Evolutionary conservation across 176 grass and related monocot species (phyloP).

Genomic region (Aegilops sharonensis): DNA sequence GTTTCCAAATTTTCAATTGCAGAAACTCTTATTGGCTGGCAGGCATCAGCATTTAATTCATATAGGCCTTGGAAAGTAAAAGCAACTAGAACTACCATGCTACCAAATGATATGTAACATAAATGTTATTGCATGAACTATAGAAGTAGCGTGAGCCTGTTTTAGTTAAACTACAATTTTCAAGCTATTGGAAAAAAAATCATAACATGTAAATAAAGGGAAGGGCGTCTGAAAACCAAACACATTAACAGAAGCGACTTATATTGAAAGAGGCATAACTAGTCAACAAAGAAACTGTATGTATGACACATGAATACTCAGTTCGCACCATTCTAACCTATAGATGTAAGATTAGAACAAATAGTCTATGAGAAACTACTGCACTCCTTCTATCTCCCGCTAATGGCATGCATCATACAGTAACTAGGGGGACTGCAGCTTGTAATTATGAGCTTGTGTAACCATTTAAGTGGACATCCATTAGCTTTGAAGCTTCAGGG

Average conservation of each 20-base stretch:
- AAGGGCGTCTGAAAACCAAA: no score
- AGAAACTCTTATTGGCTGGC: not conserved
- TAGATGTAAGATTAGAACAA: no score
- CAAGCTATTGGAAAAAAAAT: not conserved
- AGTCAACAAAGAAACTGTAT: not conserved
- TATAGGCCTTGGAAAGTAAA: constrained; percentile 3
- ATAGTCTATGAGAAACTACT: no score
- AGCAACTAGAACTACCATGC: not conserved
- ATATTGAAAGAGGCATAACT: no score
- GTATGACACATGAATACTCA: no score
- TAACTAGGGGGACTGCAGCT: no score
- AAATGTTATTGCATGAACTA: not conserved
- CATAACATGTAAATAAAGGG: not conserved
- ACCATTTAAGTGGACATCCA: not conserved
- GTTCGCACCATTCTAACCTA: no score
- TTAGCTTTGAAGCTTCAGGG: not conserved
- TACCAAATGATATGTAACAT: not conserved
- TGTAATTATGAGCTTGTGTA: not conserved
- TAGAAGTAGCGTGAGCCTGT: not conserved
- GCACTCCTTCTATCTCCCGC: no score
- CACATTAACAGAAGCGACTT: no score
- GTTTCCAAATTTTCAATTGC: not conserved
- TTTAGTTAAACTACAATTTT: not conserved
- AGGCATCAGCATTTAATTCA: not conserved
- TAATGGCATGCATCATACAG: no score